These are phyloP conservation scores for Jackrogersella minutella DNA, from an alignment of 495 filamentous ascomycete genomes.

Conservation along the genomic window DNA sequence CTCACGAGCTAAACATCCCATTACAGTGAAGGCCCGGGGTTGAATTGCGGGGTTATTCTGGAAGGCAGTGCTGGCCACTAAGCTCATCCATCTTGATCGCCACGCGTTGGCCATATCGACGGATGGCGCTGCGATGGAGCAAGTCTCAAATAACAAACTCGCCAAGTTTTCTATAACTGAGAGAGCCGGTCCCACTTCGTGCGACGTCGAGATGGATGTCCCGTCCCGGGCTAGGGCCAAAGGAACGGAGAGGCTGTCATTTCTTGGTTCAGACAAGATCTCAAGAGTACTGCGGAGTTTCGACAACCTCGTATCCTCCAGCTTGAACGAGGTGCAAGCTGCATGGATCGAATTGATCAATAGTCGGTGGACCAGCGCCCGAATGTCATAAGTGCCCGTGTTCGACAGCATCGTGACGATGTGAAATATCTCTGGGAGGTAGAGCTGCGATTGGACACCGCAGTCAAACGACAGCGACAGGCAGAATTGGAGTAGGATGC, in stretches of 20 bases:
- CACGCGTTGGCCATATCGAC: conserved; percentile 70
- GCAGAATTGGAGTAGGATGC: conserved; percentile 68
- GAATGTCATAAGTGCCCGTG: conserved; percentile 62
- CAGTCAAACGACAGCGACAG: conserved; percentile 71
- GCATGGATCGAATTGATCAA: conserved; percentile 71
- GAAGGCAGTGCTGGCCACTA: conserved; percentile 73
- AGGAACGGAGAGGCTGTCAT: conserved; percentile 55
- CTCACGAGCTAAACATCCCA: conserved; percentile 72
- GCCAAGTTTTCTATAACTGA: conserved; percentile 62
- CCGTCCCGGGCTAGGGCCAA: conserved; percentile 51
- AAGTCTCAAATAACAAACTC: conserved; percentile 66
- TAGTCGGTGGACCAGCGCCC: conserved; percentile 65
- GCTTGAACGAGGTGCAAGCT: conserved; percentile 66
- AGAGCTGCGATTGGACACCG: conserved; percentile 68
- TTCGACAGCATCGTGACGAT: conserved; percentile 72
- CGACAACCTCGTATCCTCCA: conserved; percentile 62
- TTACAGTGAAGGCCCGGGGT: conserved; percentile 70
- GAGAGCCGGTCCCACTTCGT: conserved; percentile 58
- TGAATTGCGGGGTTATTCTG: conserved; percentile 75
- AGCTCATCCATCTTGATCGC: conserved; percentile 75
- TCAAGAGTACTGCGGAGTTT: conserved; percentile 63
- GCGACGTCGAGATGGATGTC: conserved; percentile 54
- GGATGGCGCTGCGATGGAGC: conserved; percentile 66
- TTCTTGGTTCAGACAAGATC: conserved; percentile 62
- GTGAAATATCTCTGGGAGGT: conserved; percentile 71